These are phyloP conservation scores for Xylaria sp. DNA, from an alignment of 2,329 filamentous ascomycete species.

Conservation along the genomic window DNA sequence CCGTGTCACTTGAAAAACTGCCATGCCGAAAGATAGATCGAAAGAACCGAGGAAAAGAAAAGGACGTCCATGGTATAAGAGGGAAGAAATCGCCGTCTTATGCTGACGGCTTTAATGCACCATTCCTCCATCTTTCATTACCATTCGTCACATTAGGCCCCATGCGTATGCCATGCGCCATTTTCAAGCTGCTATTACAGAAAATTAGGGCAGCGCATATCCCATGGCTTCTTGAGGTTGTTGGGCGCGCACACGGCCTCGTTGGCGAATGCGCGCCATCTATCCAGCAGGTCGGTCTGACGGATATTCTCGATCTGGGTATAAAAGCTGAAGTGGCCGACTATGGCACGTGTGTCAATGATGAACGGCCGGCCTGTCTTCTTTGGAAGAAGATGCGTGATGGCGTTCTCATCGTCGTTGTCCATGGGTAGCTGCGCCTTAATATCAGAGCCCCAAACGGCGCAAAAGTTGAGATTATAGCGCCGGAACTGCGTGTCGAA, in stretches of 20 bases:
- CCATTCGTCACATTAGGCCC: background rate
- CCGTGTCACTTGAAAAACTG: too few species aligned
- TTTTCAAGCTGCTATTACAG: background rate
- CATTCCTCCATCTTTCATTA: background rate
- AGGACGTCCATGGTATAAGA: too few species aligned
- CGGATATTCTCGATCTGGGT: conserved; percentile 39
- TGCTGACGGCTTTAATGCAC: background rate
- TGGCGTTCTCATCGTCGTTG: conserved; percentile 43
- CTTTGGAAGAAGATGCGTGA: conserved; percentile 37
- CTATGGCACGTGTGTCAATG: conserved; percentile 50
- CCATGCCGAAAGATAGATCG: too few species aligned
- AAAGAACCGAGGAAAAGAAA: too few species aligned
- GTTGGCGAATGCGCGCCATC: conserved; percentile 48
- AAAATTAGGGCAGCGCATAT: conserved; percentile 16
- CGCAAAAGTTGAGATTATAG: conserved; percentile 50
- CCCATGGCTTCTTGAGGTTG: conserved; percentile 21
- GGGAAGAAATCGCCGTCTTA: too few species aligned
- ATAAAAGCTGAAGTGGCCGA: conserved; percentile 48
- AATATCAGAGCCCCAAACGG: conserved; percentile 49
- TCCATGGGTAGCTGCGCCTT: conserved; percentile 42
- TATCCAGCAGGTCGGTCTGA: conserved; percentile 48
- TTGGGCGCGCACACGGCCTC: conserved; percentile 42
- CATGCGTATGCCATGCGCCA: too few species aligned
- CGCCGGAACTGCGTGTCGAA: conserved; percentile 47
- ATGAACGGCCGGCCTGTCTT: conserved; percentile 39